Percentiles rank a stretch among this genome's conserved stretches.
Evolutionary conservation across 164 flowering plant species (phyloP).

Genomic region (Sextonia rubra): DNA sequence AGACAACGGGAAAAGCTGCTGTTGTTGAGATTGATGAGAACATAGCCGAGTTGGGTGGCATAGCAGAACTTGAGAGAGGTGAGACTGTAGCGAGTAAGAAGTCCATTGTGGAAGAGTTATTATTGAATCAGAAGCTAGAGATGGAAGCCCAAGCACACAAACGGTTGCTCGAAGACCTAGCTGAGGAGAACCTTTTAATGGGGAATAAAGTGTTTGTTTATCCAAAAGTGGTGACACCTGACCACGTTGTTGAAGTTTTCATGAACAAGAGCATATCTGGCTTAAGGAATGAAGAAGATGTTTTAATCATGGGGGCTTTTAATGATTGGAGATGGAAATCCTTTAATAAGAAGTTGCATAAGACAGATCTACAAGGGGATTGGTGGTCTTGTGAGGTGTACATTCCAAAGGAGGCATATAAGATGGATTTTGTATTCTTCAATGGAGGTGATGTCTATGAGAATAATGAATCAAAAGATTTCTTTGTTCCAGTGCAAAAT

Average conservation of each 20-base stretch:
- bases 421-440: constrained; percentile 85
- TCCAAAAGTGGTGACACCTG: constrained; percentile 69
- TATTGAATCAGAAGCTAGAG: constrained; percentile 33
- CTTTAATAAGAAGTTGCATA: constrained; percentile 59
- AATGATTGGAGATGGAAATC: constrained; percentile 96
- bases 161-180: constrained; percentile 52
- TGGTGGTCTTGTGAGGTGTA: constrained; percentile 94
- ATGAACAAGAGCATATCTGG: constrained; percentile 67
- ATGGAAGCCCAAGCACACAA: constrained; percentile 36
- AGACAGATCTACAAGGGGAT: constrained; percentile 63
- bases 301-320: constrained; percentile 87
- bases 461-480: constrained; percentile 77
- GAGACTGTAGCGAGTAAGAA: constrained; percentile 8
- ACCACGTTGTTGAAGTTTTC: constrained; percentile 66
- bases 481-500: constrained; percentile 61
- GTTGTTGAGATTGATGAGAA: constrained; percentile 14
- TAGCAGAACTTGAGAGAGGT: constrained; percentile 3
- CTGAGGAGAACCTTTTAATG: constrained; percentile 42
- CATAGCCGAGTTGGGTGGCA: constrained; percentile 8
- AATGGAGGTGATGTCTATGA: constrained; percentile 80
- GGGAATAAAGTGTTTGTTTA: constrained; percentile 64
- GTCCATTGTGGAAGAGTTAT: constrained; percentile 17
- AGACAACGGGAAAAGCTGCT: background rate
- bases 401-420: constrained; percentile 86
- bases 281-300: constrained; percentile 56